A percentile compares a stretch with the other conserved stretches of the same genome.
Conservation (phyloP, 441 rosid genomes). For the Mallotus japonicus region DNA sequence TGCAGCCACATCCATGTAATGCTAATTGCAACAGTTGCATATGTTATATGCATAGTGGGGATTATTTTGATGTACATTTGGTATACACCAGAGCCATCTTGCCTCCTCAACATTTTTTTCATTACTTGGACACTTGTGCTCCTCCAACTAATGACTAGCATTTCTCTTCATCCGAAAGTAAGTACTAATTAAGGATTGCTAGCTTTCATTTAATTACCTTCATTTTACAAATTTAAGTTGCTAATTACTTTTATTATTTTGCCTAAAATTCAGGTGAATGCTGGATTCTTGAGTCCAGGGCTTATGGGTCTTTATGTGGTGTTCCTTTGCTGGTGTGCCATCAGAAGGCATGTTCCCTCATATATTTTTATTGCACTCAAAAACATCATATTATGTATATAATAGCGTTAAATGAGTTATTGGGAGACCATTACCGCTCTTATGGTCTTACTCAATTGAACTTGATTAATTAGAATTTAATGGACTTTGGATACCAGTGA, state of each 20-base stretch:
- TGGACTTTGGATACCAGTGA: too few species aligned
- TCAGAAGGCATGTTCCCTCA: conserved; percentile 58
- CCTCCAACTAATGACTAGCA: conserved; percentile 90
- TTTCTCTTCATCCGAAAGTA: conserved; percentile 86
- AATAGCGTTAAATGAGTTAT: too few species aligned
- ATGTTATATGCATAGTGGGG: conserved; percentile 72
- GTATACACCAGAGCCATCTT: conserved; percentile 83
- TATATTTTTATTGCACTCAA: neutral
- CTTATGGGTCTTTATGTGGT: conserved; percentile 96
- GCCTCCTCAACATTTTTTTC: conserved; percentile 91
- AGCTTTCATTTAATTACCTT: conserved; percentile 7
- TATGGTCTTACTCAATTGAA: too few species aligned
- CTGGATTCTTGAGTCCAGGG: conserved; percentile 82
- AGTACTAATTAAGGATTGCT: conserved; percentile 1
- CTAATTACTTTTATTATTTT: neutral
- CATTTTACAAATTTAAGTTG: conserved; percentile 6
- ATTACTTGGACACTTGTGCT: conserved; percentile 91
- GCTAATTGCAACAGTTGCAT: conserved; percentile 65
- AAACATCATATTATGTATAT: neutral
- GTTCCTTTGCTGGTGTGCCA: conserved; percentile 97
- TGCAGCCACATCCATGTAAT: conserved; percentile 77
- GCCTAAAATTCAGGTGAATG: conserved; percentile 52
- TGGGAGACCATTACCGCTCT: too few species aligned
- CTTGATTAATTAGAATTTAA: too few species aligned
- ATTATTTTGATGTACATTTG: conserved; percentile 91